Conservation (phyloP, 129 eudicot genomes). For the Smallanthus sonchifolius region DNA sequence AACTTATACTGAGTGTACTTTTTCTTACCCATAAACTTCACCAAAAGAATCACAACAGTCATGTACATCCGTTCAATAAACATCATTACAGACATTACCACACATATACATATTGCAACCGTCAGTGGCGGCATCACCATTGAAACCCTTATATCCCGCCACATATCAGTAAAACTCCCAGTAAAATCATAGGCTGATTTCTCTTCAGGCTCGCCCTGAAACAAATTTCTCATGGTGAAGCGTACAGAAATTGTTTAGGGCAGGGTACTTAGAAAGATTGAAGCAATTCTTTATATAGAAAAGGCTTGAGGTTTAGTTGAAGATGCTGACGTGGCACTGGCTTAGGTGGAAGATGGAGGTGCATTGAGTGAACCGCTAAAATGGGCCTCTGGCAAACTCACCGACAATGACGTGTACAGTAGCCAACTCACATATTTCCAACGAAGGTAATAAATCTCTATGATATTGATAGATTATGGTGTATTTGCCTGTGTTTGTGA, state of each 20-base stretch:
- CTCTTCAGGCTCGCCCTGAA: conserved; percentile 31
- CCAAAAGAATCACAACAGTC: conserved; percentile 56
- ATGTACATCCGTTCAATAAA: conserved; percentile 69
- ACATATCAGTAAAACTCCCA: conserved; percentile 35
- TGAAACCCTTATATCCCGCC: conserved; percentile 49
- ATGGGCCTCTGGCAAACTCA: conserved; percentile 41
- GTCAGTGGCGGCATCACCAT: conserved; percentile 54
- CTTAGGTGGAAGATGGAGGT: conserved; percentile 35
- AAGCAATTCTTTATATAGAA: conserved; percentile 43
- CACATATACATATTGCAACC: conserved; percentile 53
- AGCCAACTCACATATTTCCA: conserved; percentile 15
- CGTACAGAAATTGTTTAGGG: conserved; percentile 1
- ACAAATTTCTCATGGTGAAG: conserved; percentile 51
- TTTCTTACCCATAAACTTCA: conserved; percentile 55
- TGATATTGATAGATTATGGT: not conserved
- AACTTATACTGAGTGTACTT: conserved; percentile 64
- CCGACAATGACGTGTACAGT: conserved; percentile 42
- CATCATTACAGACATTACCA: conserved; percentile 69
- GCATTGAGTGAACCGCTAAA: conserved; percentile 40
- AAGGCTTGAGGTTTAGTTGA: conserved; percentile 5
- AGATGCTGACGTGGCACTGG: conserved; percentile 35
- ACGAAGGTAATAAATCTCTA: conserved; percentile 21
- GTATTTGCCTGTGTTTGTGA: not conserved
- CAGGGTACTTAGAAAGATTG: conserved; percentile 13
- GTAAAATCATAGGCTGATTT: conserved; percentile 31